Conservation (phyloP, 148 eudicot genomes). For the Heliamphora exappendiculata region DNA sequence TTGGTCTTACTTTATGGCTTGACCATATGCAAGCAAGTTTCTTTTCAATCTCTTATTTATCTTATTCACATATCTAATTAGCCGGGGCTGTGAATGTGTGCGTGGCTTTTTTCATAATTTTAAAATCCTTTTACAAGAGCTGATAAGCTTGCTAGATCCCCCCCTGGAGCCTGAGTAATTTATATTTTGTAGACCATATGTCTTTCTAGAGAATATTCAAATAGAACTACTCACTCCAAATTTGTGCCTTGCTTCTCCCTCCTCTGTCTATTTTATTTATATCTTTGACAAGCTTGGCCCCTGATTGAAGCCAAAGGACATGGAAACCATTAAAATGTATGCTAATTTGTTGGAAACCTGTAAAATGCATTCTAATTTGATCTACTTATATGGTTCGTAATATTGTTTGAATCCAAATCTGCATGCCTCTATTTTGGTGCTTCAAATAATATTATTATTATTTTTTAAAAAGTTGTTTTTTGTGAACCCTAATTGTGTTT, state of each 20-base stretch:
- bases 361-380: background rate
- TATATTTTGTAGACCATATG: background rate
- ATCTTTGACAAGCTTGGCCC: background rate
- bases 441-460: too few relatives aligned
- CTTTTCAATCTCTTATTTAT: background rate
- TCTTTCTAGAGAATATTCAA: background rate
- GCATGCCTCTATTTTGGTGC: background rate
- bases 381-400: background rate
- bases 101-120: background rate
- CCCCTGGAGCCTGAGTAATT: background rate
- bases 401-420: background rate
- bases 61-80: background rate
- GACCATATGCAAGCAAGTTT: slow-evolving; percentile 90
- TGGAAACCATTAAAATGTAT: background rate
- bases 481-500: background rate
- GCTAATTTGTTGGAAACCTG: too few relatives aligned
- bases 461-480: too few relatives aligned
- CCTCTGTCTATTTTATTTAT: background rate
- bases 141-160: too few relatives aligned
- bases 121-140: too few relatives aligned
- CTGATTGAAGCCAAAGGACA: background rate
- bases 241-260: background rate
- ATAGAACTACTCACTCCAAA: background rate
- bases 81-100: too few relatives aligned
- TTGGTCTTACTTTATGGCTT: slow-evolving; percentile 96